A percentile compares a stretch with the other conserved stretches of the same genome.
phyloP scores from a whole-genome alignment of 116 monocot genomes.

The Dioscorea cayenensis region DNA sequence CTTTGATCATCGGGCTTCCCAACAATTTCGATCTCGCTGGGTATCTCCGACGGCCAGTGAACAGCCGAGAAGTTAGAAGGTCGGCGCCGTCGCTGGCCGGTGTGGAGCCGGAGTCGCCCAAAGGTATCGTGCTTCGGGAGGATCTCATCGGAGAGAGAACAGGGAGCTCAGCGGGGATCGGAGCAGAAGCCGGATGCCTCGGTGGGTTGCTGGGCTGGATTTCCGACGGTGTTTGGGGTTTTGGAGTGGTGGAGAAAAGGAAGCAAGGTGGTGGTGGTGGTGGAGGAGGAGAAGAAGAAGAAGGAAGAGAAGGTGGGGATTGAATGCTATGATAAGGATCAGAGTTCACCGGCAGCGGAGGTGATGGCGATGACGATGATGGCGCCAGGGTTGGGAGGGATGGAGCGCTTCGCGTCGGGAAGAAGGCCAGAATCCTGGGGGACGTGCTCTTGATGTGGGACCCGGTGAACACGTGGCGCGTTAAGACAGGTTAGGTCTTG shows the following conservation, averaged over 20 bases:
- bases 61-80: not conserved
- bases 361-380: not conserved
- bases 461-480: too few species aligned
- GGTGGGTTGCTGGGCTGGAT: not conserved
- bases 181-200: not conserved
- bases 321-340: too few species aligned
- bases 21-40: not conserved
- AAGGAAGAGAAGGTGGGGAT: too few species aligned
- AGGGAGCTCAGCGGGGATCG: not conserved
- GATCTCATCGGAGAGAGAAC: not conserved
- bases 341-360: too few species aligned
- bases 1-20: conserved; percentile 30
- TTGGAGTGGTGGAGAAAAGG: not conserved
- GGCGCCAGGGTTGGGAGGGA: not conserved
- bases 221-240: not conserved
- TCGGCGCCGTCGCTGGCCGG: not conserved
- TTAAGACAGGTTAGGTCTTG: too few species aligned
- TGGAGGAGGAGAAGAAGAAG: too few species aligned
- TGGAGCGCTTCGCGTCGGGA: conserved; percentile 1
- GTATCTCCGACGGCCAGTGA: not conserved
- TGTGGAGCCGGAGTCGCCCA: conserved; percentile 1
- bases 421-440: not conserved
- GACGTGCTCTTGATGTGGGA: not conserved
- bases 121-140: conserved; percentile 5
- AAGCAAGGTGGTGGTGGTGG: too few species aligned